A percentile compares a stretch with the other conserved stretches of the same genome.
phyloP scores from a whole-genome alignment of 768 basidiomycete genomes.

The Boletus subparvulus region DNA sequence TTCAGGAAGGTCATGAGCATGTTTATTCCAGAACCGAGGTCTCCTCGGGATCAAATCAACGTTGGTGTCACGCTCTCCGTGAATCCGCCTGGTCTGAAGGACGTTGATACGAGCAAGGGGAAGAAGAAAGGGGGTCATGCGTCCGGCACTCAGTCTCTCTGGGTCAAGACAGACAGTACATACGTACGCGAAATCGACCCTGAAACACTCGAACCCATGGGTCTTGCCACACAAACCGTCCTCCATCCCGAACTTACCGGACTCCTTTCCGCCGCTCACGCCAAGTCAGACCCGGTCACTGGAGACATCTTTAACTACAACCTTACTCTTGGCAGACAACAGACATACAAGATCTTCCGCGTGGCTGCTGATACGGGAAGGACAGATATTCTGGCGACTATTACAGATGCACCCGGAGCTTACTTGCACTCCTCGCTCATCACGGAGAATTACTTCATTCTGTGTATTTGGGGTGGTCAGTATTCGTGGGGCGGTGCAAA shows the following conservation, averaged over 20 bases:
- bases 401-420: conserved; percentile 38
- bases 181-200: conserved; percentile 36
- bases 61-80: conserved; percentile 32
- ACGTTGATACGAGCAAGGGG: conserved; percentile 19
- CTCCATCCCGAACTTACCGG: conserved; percentile 37
- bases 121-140: conserved; percentile 26
- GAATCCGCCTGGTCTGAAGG: conserved; percentile 28
- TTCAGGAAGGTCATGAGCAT: conserved; percentile 32
- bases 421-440: conserved; percentile 40
- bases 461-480: conserved; percentile 37
- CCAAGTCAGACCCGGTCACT: conserved; percentile 36
- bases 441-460: conserved; percentile 37
- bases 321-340: conserved; percentile 26
- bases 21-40: conserved; percentile 22
- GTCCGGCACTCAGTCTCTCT: conserved; percentile 28
- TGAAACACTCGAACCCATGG: conserved; percentile 38
- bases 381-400: conserved; percentile 36
- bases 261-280: conserved; percentile 35
- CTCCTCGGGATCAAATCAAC: conserved; percentile 12
- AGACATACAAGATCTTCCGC: conserved; percentile 36
- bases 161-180: conserved; percentile 33
- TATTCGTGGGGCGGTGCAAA: conserved; percentile 30
- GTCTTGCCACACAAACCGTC: conserved; percentile 24
- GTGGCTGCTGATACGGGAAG: conserved; percentile 32
- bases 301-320: conserved; percentile 40